Conservation (phyloP, 768 basidiomycete species). For the Russula dissimulans region DNA sequence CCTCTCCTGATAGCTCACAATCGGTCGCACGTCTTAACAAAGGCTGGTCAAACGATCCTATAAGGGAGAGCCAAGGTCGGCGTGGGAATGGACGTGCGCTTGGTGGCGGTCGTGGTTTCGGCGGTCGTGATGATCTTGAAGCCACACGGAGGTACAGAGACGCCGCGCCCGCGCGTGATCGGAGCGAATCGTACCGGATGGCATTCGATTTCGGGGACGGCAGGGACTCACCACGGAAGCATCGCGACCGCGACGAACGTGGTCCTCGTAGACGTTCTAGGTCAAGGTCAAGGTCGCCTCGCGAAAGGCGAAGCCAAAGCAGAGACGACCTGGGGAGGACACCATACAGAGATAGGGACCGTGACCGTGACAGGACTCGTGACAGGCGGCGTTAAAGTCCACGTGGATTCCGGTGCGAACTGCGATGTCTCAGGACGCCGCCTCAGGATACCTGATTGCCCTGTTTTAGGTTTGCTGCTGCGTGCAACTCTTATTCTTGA, state of each 20-base stretch:
- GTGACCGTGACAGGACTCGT: background rate
- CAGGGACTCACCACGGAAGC: background rate
- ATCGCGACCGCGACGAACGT: slow-evolving; percentile 15
- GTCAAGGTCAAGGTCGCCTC: slow-evolving; percentile 12
- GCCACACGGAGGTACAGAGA: slow-evolving; percentile 59
- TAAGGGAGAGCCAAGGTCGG: slow-evolving; percentile 34
- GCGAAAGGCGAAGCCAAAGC: slow-evolving; percentile 34
- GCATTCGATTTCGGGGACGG: slow-evolving; percentile 65
- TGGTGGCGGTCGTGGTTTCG: slow-evolving; percentile 40
- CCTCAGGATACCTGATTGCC: background rate
- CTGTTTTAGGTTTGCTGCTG: background rate
- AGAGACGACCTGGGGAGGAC: slow-evolving; percentile 14
- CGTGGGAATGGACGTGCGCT: slow-evolving; percentile 21
- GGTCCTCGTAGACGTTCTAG: slow-evolving; percentile 28
- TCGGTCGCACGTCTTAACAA: slow-evolving; percentile 85
- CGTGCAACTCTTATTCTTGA: background rate
- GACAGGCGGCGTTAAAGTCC: slow-evolving; percentile 9
- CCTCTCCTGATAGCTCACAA: slow-evolving; percentile 54
- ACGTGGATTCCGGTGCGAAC: background rate
- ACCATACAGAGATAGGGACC: slow-evolving; percentile 7
- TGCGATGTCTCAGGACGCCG: background rate
- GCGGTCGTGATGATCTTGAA: slow-evolving; percentile 67
- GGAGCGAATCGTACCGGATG: slow-evolving; percentile 54
- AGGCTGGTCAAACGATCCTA: slow-evolving; percentile 72
- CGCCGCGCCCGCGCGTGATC: slow-evolving; percentile 25